Conservation (phyloP, 371 early-diverging fungal species). For the Apophysomyces trapeziformis region DNA sequence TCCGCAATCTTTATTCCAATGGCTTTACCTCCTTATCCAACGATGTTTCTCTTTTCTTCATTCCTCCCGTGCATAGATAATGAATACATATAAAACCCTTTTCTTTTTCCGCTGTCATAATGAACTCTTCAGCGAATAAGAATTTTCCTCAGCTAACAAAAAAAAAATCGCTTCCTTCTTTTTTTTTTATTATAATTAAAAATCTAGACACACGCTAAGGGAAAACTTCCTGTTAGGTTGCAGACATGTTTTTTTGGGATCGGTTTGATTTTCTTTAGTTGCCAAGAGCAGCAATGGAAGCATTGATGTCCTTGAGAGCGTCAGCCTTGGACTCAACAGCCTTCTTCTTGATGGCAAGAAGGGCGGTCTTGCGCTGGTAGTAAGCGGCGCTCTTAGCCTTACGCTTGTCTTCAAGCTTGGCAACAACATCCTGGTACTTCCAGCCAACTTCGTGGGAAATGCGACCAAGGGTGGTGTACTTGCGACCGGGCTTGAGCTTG, state of each 20-base stretch:
- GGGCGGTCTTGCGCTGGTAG: constrained; percentile 85
- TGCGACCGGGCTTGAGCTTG: constrained; percentile 96
- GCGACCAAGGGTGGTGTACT: constrained; percentile 95
- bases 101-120: no score
- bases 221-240: neutral
- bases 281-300: constrained; percentile 58
- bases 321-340: constrained; percentile 54
- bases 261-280: constrained; percentile 44
- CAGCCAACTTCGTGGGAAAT: constrained; percentile 98
- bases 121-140: no score
- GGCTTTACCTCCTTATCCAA: constrained; percentile 14
- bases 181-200: constrained; percentile 3
- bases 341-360: constrained; percentile 53
- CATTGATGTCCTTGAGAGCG: constrained; percentile 53
- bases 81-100: no score
- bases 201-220: neutral
- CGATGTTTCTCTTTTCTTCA: constrained; percentile 8
- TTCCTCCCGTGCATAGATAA: neutral
- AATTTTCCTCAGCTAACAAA: neutral
- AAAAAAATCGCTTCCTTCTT: constrained; percentile 6
- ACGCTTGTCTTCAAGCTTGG: constrained; percentile 96
- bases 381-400: constrained; percentile 92
- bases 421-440: constrained; percentile 98
- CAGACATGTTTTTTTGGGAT: constrained; percentile 3
- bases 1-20: constrained; percentile 15